Base-by-base conservation (phyloP, 306 rosid genomes). In the Pachyrhizus erosus region DNA sequence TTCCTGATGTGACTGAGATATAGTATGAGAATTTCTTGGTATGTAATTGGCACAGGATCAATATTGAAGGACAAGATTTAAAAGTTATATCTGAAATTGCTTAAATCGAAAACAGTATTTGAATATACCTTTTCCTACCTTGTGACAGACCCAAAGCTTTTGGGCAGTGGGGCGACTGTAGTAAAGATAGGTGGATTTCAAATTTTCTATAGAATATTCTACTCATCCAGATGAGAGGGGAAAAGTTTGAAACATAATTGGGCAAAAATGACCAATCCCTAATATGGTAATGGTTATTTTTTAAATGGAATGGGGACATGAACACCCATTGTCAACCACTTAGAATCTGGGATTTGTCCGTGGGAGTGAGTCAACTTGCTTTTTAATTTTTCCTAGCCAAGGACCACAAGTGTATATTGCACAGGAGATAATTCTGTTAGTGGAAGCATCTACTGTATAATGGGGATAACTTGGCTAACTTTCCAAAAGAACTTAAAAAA, bases 111-210 rank as follows among this genome's bases (percentile, higher is more conserved):
- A 49, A n/a, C 71, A 67, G 17, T 18, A 20, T 27, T 52, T 73
- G 20, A 43, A 1, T 73, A 10, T 39, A 58, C 69, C 39, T 40
- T 82, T 43, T 55, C 24, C 54, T 10, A 26, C 45, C 23, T 20
- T 9, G 18, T 73, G 29, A 31, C 26, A 20, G 76, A 72, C 5
- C 31, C 17, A 46, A 72, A 73, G 51, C 24, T 9, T 51, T 55
- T 39, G 14, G 69, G 54, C 29, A 37, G 40, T 13, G 40, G 79
- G 79, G 55, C 54, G 57, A 34, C 40, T 57, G 24, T 55, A 57
- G 70, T 57, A 75, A 52, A 74, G 69, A 57, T 21, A 23, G 26
- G 67, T 54, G 33, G 55, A 75, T 75, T 29, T 29, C 24, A 73
- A 39, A 37, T 57, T 57, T 26, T 55, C 70, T 37, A 13, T 14